Evolutionary conservation across 345 rosid genomes (phyloP), one percentile per base, ranked within the genome.

Genomic region (Linum usitatissimum): DNA sequence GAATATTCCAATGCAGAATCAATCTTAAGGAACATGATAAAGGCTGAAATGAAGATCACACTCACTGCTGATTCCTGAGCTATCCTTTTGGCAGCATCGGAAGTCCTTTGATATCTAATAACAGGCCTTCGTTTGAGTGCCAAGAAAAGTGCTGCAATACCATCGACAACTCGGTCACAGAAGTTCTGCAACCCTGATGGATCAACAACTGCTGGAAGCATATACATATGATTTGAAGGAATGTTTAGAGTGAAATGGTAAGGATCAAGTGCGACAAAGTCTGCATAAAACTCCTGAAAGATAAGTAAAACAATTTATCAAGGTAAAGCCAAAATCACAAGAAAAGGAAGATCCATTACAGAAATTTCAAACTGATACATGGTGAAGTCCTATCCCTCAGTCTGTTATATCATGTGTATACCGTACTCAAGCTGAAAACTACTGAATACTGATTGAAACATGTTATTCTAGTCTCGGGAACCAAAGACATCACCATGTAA

Each of bases 121-220:
- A 86, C 80, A 68, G 99, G 99, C 70, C 97, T 84, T 39, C 96
- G 81, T 73, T 93, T 93, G 70, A 93, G 66, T 34, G 99, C 90
- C 77, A 90, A 72, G 71, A 90, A 93, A 69, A 87, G 75, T 38
- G 97, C 83, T 28, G 89, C 83, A 69, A 93, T 78, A 39, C 96
- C 92, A 77, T 93, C 99, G 64, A 93, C 90, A 66, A 85, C 85
- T 64, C 86, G 83, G 18, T 87, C 97, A 55, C 90, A 81, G 62
- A 76, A 84, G 48, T 86, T 88, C 81, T 93, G 99, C 81, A 93
- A 78, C 54, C 83, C 80, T 60, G 96, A 76, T 64, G 99, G 99
- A 76, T 93, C 99, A 17, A 87, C 80, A 68, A 87, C 99, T 10
- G 99, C 97, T 51, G 99, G 99, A 60, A 93, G 86, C 97, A 93